A percentile compares a stretch with the other conserved stretches of the same genome.
phyloP scores from a whole-genome alignment of 2,329 filamentous ascomycete genomes.

The Neofusicoccum cordaticola region DNA sequence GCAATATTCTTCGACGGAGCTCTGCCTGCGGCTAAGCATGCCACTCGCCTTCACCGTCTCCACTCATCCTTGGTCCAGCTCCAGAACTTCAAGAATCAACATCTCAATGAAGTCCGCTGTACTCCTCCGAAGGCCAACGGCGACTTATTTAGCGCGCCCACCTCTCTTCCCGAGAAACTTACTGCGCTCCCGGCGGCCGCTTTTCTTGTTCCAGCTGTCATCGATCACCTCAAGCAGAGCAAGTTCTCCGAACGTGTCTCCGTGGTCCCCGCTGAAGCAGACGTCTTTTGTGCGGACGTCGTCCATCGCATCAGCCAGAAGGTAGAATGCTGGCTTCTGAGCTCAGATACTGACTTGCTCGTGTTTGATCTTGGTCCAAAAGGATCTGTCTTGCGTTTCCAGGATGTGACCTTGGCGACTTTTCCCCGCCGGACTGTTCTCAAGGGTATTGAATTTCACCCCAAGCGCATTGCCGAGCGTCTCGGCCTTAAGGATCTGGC shows the following conservation, averaged over 20 bases:
- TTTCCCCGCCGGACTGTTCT: slow-evolving; percentile 30
- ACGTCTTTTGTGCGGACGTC: slow-evolving; percentile 70
- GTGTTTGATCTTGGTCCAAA: slow-evolving; percentile 65
- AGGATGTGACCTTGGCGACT: slow-evolving; percentile 60
- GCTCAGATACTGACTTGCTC: slow-evolving; percentile 83
- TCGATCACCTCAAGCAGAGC: slow-evolving; percentile 63
- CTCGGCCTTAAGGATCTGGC: slow-evolving; percentile 43
- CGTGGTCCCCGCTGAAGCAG: slow-evolving; percentile 81
- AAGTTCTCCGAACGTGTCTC: slow-evolving; percentile 43
- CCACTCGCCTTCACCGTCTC: slow-evolving; percentile 60
- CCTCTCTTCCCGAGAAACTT: slow-evolving; percentile 24
- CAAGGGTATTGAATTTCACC: slow-evolving; percentile 35
- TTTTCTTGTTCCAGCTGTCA: slow-evolving; percentile 74
- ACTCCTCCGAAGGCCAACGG: slow-evolving; percentile 24
- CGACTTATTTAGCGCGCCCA: slow-evolving; percentile 20
- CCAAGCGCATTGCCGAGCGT: slow-evolving; percentile 43
- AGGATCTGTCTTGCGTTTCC: slow-evolving; percentile 66
- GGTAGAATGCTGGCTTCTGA: slow-evolving; percentile 51
- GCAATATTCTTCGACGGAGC: slow-evolving; percentile 84
- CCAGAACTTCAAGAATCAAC: slow-evolving; percentile 40
- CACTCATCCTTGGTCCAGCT: slow-evolving; percentile 58
- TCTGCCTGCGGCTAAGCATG: slow-evolving; percentile 65
- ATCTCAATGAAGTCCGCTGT: slow-evolving; percentile 21
- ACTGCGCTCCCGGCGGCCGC: slow-evolving; percentile 51
- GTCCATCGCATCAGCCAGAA: slow-evolving; percentile 59